Percentiles rank a stretch among this genome's conserved stretches.
These are phyloP conservation scores for Xylaria sp. DNA, from an alignment of 2,329 filamentous ascomycete species.

Conservation along the genomic window DNA sequence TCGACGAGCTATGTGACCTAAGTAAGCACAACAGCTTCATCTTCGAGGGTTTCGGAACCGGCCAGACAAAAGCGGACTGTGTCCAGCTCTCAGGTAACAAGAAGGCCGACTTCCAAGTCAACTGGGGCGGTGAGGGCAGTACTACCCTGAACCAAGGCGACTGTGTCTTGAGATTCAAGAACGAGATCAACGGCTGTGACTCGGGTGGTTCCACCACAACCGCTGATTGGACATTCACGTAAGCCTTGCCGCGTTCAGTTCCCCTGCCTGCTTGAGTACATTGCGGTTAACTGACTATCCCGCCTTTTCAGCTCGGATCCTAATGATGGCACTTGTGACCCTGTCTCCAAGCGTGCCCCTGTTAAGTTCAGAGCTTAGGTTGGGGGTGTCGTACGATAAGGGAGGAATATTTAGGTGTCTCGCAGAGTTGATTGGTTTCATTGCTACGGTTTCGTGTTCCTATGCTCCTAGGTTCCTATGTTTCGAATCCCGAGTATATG, in stretches of 20 bases:
- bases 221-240: not conserved
- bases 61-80: not conserved
- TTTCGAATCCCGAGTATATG: not conserved
- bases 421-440: not conserved
- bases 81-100: not conserved
- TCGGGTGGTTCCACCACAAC: not conserved
- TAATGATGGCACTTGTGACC: not conserved
- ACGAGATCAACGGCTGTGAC: not conserved
- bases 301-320: not conserved
- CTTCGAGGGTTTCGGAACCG: not conserved
- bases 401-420: not conserved
- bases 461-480: too few relatives aligned
- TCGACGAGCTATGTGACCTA: not conserved
- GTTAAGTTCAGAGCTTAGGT: not conserved
- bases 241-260: not conserved
- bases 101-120: constrained; percentile 3
- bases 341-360: not conserved
- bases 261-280: not conserved
- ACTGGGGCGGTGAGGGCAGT: not conserved
- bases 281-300: not conserved
- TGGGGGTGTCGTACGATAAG: too few relatives aligned
- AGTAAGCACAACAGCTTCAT: not conserved
- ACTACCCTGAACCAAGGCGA: not conserved
- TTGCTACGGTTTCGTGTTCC: not conserved
- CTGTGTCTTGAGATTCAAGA: not conserved